Evolutionary conservation across 2,329 filamentous ascomycete genomes (phyloP), one percentile per base, ranked within the genome.

Genomic region (Emmonsiellopsis sp.): DNA sequence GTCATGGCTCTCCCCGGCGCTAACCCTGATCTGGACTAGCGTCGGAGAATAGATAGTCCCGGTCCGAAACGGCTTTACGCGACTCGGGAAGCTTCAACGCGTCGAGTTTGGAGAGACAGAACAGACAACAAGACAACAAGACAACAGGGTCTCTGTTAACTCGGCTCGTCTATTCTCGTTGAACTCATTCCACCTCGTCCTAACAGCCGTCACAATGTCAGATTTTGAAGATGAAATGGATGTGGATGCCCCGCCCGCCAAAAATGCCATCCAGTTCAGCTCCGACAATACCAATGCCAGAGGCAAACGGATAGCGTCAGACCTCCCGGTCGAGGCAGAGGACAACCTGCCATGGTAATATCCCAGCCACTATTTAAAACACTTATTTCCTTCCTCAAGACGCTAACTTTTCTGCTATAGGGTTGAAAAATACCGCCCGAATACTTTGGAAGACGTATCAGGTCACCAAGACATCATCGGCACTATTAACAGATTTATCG

Each of bases 401-500:
- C 7, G 9, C 54, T 62, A 47, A 56, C 50, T 62, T 58, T 52
- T 55, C 46, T 45, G 9, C 1, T 56, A 11, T 27, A 90, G 87
- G 91, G 90, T 98, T 7, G 93, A 98, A 68, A 98, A 98, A 66
- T 98, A 97, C 72, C 83, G 93, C 51, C 93, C 93, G 14, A 84
- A 85, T 57, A 89, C 87, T 1, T 82, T 98, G 45, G 83, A 86
- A 61, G 93, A 98, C 71, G 93, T 98, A 54, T 95, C 90, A 2
- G 93, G 93, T 17, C 93, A 98, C 71, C 87, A 96, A 67, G 93
- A 98, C 71, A 97, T 98, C 65, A 83, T 98, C 58, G 85, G 91
- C 4, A 98, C 93, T 2, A 95, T 98, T 74, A 96, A 96, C 78
- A 93, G 91, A 69, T 98, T 98, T 64, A 83, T 98, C 66, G 91